phyloP scores from a whole-genome alignment of 176 grass and related monocot genomes.

The Ampelocalamus luodianensis region DNA sequence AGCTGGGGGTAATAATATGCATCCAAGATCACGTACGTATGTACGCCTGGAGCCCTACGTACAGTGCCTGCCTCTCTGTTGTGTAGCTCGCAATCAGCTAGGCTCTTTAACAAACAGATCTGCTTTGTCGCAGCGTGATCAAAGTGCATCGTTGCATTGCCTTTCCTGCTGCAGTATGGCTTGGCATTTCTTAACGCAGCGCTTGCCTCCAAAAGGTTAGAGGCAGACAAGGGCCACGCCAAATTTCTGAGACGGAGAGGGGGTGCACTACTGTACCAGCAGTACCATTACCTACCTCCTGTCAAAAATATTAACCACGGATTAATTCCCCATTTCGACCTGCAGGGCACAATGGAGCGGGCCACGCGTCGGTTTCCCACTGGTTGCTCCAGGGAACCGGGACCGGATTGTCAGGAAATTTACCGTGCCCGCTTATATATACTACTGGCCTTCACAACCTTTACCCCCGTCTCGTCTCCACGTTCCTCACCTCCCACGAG shows the following conservation, averaged over 20 bases:
- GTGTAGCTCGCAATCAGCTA: not conserved
- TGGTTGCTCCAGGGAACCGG: fast-evolving
- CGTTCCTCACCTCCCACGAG: not conserved
- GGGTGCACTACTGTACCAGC: not conserved
- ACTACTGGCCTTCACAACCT: not conserved
- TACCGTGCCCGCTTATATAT: constrained; percentile 54
- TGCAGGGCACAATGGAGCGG: fast-evolving
- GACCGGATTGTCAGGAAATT: not conserved
- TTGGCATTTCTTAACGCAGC: constrained; percentile 8
- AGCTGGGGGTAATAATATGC: too few species aligned
- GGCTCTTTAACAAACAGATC: not conserved
- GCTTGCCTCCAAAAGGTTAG: not conserved
- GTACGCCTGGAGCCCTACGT: not conserved
- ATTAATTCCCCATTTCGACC: not conserved
- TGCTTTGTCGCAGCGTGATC: constrained; percentile 37
- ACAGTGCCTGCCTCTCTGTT: not conserved
- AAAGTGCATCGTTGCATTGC: constrained; percentile 22
- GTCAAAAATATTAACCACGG: constrained; percentile 53
- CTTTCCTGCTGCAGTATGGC: not conserved
- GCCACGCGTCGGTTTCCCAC: fast-evolving
- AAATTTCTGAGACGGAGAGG: not conserved
- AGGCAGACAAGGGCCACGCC: not conserved
- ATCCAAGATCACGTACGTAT: too few species aligned
- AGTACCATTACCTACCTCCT: constrained; percentile 23
- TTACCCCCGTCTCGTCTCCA: constrained; percentile 28